These are phyloP conservation scores for Phytophthora cactorum DNA, from an alignment of 352 stramenopile genomes.

Conservation along the genomic window DNA sequence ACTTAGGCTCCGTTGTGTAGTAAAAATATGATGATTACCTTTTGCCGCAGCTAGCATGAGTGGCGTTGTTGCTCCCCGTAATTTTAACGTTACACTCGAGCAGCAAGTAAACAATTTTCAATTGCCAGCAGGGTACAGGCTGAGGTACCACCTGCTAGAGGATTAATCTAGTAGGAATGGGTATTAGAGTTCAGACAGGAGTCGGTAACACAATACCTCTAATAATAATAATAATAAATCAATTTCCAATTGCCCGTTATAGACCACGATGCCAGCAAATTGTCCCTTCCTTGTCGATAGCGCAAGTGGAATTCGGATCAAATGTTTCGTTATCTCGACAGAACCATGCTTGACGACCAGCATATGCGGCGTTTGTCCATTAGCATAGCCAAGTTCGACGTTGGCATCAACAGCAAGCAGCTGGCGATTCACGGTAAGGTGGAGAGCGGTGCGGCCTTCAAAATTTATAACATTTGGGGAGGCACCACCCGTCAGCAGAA, in stretches of 20 bases:
- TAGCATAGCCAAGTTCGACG: neutral
- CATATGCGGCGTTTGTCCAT: constrained; percentile 14
- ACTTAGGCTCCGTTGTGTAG: neutral
- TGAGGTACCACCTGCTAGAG: no score
- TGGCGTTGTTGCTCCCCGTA: constrained; percentile 16
- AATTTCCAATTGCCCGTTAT: constrained; percentile 7
- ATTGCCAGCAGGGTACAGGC: no score
- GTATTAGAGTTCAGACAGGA: no score
- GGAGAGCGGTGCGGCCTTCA: constrained; percentile 12
- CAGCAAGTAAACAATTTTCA: constrained; percentile 1
- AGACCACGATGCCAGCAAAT: constrained; percentile 5
- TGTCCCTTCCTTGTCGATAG: constrained; percentile 18
- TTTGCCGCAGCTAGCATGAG: constrained; percentile 22
- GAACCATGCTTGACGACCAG: neutral
- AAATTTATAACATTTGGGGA: neutral
- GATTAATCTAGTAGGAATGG: no score
- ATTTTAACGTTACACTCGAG: neutral
- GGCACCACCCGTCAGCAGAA: constrained; percentile 5
- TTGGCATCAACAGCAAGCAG: constrained; percentile 14
- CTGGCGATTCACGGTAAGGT: constrained; percentile 6
- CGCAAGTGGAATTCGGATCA: constrained; percentile 10
- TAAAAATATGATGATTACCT: constrained; percentile 11
- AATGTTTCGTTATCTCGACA: neutral
- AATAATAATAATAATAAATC: no score
- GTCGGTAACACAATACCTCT: no score